Evolutionary conservation across 176 grass and related monocot species (phyloP), one percentile per base, ranked within the genome.

Genomic region (Stipa capillata): DNA sequence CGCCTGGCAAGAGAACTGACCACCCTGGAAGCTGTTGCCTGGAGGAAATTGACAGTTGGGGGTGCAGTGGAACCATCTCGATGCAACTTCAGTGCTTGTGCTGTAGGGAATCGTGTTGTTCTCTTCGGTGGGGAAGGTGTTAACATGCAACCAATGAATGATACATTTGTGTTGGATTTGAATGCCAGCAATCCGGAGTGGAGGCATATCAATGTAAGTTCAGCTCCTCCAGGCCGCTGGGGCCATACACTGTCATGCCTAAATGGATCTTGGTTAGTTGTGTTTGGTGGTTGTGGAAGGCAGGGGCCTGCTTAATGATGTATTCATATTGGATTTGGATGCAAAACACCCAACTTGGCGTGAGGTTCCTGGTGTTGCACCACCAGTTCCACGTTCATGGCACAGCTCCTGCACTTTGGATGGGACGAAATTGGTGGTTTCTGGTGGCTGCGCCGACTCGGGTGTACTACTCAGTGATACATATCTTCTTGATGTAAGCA

Each of bases 91-190:
- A 97, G 94, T 90, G 91, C 91, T 8, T 94, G 94, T 88, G 94
- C 94, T 81, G 94, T 94, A 54, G 94, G 91, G 40, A 97, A 94
- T 39, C 89, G 94, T 43, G 91, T 94, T 60, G 91, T 97, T 89
- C 84, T 94, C 17, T 97, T 94, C 86, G 89, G 94, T 12, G 94
- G 94, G 4, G 94, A 97, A 86, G 91, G 94, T 60, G 84, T 97
- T 73, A 93, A 97, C 83, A 97, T 97, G 94, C 94, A 97, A 54
- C 94, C 94, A 31, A 94, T 97, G 91, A 97, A 93, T 83, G 91
- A 97, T 58, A 97, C 91, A 0, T 97, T 97, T 88, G 94, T 91
- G 21, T 89, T 97, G 79, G 94, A 97, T 83, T 89, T 97, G 69
- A 97, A 91, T 65, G 86, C 94, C 8, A 97, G 88, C 33, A 97